These are phyloP conservation scores for Diaporthe longicolla DNA, from an alignment of 2,329 filamentous ascomycete species.

Conservation along the genomic window DNA sequence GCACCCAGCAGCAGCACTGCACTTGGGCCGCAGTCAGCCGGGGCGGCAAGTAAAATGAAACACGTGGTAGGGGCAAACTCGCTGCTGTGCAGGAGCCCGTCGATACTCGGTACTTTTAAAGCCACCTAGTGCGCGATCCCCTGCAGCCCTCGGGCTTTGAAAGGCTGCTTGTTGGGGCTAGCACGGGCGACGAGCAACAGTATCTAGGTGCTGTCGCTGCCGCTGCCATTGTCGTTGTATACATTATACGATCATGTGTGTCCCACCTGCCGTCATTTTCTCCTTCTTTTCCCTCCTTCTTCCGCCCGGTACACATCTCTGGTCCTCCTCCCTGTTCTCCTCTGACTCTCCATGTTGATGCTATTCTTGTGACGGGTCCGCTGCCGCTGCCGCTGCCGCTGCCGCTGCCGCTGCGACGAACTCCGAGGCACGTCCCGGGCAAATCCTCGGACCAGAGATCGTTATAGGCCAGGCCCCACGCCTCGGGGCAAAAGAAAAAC, in stretches of 20 bases:
- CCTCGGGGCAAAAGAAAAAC: conserved; percentile 29
- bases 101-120: conserved; percentile 32
- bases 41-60: conserved; percentile 32
- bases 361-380: conserved; percentile 15
- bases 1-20: conserved; percentile 3
- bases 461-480: conserved; percentile 16
- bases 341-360: not conserved
- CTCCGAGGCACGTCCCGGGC: conserved; percentile 23
- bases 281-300: not conserved
- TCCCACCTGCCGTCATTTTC: conserved; percentile 19
- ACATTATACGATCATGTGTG: conserved; percentile 30
- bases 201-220: not conserved
- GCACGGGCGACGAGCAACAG: not conserved
- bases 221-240: conserved; percentile 14
- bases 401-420: not conserved
- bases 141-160: conserved; percentile 33
- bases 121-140: conserved; percentile 21
- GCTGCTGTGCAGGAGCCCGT: conserved; percentile 33
- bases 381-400: not conserved
- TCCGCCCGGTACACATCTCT: not conserved
- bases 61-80: conserved; percentile 35
- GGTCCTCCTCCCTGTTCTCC: not conserved
- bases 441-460: conserved; percentile 21
- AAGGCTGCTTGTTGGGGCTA: conserved; percentile 8
- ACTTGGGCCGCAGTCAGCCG: conserved; percentile 19